Percentiles rank a stretch among this genome's conserved stretches.
Conservation (phyloP, 495 filamentous ascomycete genomes). For the Aspergillus nanangensis region DNA sequence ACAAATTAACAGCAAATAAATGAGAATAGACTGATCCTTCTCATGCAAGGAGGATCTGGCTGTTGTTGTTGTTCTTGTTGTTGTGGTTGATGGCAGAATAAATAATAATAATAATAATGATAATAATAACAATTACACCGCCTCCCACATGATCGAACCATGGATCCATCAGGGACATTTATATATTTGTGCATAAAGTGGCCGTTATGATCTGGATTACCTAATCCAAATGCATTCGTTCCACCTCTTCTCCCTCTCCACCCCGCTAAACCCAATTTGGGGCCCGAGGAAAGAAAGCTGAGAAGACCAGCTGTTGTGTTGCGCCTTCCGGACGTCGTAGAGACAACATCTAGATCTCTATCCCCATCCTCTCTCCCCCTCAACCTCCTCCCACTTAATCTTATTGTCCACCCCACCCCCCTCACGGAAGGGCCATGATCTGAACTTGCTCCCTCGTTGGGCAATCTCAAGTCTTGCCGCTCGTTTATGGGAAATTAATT, state of each 20-base stretch:
- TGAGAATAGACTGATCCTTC: neutral
- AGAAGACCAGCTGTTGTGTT: conserved; percentile 19
- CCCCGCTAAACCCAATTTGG: neutral
- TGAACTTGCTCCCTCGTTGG: conserved; percentile 12
- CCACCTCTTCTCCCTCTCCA: too few species aligned
- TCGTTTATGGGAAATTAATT: neutral
- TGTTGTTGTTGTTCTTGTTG: too few species aligned
- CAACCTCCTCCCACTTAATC: neutral
- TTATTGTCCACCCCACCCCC: neutral
- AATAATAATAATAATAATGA: too few species aligned
- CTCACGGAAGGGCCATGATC: conserved; percentile 15
- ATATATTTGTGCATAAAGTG: too few species aligned
- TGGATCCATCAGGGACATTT: too few species aligned
- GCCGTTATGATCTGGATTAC: too few species aligned
- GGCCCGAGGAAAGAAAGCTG: conserved; percentile 4
- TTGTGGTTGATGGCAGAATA: too few species aligned
- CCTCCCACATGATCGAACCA: too few species aligned
- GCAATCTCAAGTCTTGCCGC: conserved; percentile 4
- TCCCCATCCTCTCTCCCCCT: neutral
- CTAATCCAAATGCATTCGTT: too few species aligned
- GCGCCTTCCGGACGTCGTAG: too few species aligned
- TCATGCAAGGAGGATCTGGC: conserved; percentile 1
- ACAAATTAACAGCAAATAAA: neutral
- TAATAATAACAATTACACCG: too few species aligned
- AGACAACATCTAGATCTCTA: neutral